Percentiles rank a stretch among this genome's conserved stretches.
phyloP scores from a whole-genome alignment of 2,329 filamentous ascomycete species.

The Emmonsia crescens region DNA sequence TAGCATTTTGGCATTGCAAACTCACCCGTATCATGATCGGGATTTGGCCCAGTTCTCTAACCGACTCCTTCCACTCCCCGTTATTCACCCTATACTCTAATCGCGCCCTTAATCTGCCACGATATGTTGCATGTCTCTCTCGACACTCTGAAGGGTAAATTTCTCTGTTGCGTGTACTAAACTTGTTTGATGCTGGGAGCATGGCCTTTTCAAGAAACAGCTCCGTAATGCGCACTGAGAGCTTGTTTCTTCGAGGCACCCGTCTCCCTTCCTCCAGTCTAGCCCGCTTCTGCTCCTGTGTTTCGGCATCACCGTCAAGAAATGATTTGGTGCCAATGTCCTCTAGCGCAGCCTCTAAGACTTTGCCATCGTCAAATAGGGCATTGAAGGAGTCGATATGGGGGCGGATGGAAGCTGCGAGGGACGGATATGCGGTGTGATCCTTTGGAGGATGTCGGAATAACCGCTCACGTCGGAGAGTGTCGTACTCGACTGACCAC shows the following conservation, averaged over 20 bases:
- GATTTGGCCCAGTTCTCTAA: constrained; percentile 75
- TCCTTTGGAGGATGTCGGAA: constrained; percentile 84
- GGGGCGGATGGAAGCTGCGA: constrained; percentile 76
- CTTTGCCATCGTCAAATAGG: constrained; percentile 63
- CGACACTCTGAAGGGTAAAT: constrained; percentile 87
- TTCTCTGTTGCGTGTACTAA: constrained; percentile 64
- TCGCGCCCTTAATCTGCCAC: constrained; percentile 71
- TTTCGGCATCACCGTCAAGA: constrained; percentile 60
- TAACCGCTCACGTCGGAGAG: constrained; percentile 71
- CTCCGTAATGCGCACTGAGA: constrained; percentile 69
- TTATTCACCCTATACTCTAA: constrained; percentile 82
- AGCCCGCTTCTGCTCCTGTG: constrained; percentile 26
- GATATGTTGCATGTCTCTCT: constrained; percentile 85
- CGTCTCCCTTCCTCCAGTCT: constrained; percentile 45
- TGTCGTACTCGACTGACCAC: constrained; percentile 83
- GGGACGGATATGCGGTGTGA: constrained; percentile 73
- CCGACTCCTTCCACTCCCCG: constrained; percentile 69
- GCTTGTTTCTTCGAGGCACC: constrained; percentile 51
- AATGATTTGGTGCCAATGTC: constrained; percentile 88
- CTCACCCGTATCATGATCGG: constrained; percentile 86
- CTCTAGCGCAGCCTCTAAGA: constrained; percentile 62
- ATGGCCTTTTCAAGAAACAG: constrained; percentile 73
- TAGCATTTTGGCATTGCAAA: constrained; percentile 2
- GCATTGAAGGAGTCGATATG: constrained; percentile 95
- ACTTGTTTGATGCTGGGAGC: constrained; percentile 73